These are phyloP conservation scores for Xylaria cubensis DNA, from an alignment of 495 filamentous ascomycete genomes.

Conservation along the genomic window DNA sequence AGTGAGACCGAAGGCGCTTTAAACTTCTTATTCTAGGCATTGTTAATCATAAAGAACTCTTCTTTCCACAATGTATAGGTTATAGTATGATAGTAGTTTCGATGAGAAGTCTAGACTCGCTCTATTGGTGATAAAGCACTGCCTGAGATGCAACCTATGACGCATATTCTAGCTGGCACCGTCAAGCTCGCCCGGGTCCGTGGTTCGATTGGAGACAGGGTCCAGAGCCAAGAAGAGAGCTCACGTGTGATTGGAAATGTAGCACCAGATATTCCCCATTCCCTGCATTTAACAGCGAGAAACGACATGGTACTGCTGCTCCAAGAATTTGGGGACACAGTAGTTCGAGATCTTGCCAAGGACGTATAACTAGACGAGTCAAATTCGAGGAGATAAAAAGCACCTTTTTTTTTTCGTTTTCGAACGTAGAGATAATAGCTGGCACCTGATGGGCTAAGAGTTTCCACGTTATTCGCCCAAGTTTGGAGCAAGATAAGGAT, in stretches of 20 bases:
- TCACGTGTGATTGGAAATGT: conserved; percentile 8
- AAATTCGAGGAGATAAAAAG: neutral
- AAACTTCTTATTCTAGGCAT: neutral
- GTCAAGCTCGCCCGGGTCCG: neutral
- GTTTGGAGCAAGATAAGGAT: neutral
- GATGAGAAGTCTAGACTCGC: neutral
- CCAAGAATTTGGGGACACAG: neutral
- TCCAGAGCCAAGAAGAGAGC: conserved; percentile 8
- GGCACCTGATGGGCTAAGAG: neutral
- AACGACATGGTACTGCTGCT: neutral
- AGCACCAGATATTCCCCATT: neutral
- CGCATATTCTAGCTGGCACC: neutral
- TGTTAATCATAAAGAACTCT: neutral
- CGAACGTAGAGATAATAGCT: neutral
- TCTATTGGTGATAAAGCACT: neutral
- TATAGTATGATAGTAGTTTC: neutral
- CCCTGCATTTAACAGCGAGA: neutral
- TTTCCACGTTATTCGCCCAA: conserved; percentile 1
- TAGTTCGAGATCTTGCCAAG: neutral
- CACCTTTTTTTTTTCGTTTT: neutral
- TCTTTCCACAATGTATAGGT: neutral
- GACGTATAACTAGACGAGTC: neutral
- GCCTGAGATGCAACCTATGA: neutral
- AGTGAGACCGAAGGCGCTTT: neutral
- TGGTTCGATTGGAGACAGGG: neutral